Evolutionary conservation across 768 basidiomycete genomes (phyloP), one percentile per base, ranked within the genome.

Genomic region (Tulasnella sp.): DNA sequence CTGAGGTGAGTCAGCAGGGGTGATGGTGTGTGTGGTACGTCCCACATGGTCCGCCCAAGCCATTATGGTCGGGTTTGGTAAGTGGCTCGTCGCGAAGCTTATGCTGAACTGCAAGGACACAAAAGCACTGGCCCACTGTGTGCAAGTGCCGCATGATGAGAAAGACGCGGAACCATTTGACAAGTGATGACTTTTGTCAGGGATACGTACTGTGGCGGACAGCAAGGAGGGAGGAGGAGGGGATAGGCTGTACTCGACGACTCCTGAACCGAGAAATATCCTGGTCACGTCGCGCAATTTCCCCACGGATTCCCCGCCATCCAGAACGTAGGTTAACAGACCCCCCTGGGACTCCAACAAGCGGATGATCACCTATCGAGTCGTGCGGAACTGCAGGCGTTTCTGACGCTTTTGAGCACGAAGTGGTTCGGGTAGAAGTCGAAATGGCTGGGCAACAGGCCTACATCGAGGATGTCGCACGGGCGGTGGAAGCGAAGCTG

Each of bases 401-500:
- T 24, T 64, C 28, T 24, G 31, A 64, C 60, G 31, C 60, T 64
- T 3, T 64, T 12, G 31, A 64, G n/a, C 1, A 28, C 60, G n/a
- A 64, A 64, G 60, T 24, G n/a, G 60, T 16, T 64, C 60, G 60
- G 60, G 24, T 64, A 64, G 60, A 64, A 64, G 60, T 64, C 24
- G 60, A 64, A 9, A 64, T 64, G 24, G 60, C 60, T 28, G 31
- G 60, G 60, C n/a, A 28, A 64, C 24, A 28, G 31, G 60, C 60
- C 48, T 50, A 20, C 48, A 22, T 50, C 16, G 4, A 50, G 48
- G 60, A 64, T 24, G 60, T 64, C 60, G n/a, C 60, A 64, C 60
- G 60, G 60, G 60, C 60, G 31, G 60, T 64, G 60, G 60, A 64
- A 64, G 60, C 60, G 60, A 64, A 64, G 60, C 60, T 64, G 64